Base-by-base conservation (phyloP, 192 early-diverging fungal genomes). In the Coemansia sp. region DNA sequence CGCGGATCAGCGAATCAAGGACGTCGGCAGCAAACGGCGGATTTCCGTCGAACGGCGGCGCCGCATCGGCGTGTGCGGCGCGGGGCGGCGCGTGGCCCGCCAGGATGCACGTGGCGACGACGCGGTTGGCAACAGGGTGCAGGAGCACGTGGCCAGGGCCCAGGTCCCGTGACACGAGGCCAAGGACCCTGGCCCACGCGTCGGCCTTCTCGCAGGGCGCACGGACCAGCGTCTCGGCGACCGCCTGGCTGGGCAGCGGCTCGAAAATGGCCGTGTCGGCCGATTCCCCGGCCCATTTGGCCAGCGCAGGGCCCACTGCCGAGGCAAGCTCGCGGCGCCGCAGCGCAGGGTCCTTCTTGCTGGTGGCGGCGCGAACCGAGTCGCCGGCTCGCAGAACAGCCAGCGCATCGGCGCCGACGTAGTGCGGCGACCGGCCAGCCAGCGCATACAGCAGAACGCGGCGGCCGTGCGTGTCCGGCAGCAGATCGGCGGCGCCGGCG, bases 361-460 rank as follows among this genome's bases (percentile, higher is more conserved):
- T 89, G 32, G 91, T 95, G 58, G 74, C 78, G 36, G 70, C 70
- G 40, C 91, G 81, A 29, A 94, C 81, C 10, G 59, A 68, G 68
- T 95, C 94, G 63, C 83, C 81, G 26, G 62, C 82, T 48, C 79
- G 76, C 68, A 98, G 68, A 34, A 90, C 76, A 33, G 89, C 69
- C 17, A 93, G 82, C 34, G 86, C 86, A 24, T 87, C 86, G 53
- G 74, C 70, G 32, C 88, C 86, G 26, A 94, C 85, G 63, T 90
- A 90, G 63, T 85, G 82, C 58, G 81, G 80, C 67, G 82, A 84
- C 44, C 94, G 86, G 35, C 94, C 93, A 41, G 81, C 80, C 24
- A 97, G 84, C 41, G 95, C 68, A 65, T 87, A 96, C 67, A 96
- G 76, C 57, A 91, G 77, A 32, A 94, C 86, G 58, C 90, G 86